Evolutionary conservation across 2,329 filamentous ascomycete species (phyloP), one percentile per base, ranked within the genome.

Genomic region (Hypoxylon sp.): DNA sequence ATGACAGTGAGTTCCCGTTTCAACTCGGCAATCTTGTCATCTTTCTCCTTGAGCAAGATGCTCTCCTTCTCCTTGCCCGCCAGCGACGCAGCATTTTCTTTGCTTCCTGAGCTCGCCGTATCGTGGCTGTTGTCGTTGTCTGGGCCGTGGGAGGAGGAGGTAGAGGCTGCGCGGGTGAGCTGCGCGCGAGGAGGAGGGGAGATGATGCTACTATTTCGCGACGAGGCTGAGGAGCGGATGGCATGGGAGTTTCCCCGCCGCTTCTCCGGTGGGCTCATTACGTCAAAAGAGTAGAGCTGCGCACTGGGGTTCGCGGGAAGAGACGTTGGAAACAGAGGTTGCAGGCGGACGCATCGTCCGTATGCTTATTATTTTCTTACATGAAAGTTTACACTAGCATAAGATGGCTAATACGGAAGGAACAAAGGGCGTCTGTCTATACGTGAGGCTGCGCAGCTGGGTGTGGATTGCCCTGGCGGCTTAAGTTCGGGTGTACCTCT

Each of bases 1-100:
- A 88, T 86, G 33, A 82, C 77, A 13, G 75, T 77, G 62, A 89
- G 81, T 74, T 89, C 87, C 53, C 79, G 81, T 76, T 88, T 82
- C 48, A 90, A 83, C 48, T 81, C 77, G 6, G 82, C 80, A 68
- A 90, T 89, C 70, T 82, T 83, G 61, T 82, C 79, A 74, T 89
- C 86, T 73, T 85, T 85, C 35, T 85, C 84, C 59, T 79, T 78
- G 20, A 83, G 74, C 20, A 80, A 74, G 8, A 75, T 68, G 74
- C 67, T 73, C 68, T 76, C 76, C 65, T 71, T 75, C 69, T 73
- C 74, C 51, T 73, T 76, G 33, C 66, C 68, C 65, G 66, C 69
- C 61, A 64, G 58, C 64, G 71, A 61, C 66, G 68, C 72, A 40
- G 58, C 67, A 46, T 65, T 69, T 51, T 76, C 74, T 50, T 75